A percentile compares a stretch with the other conserved stretches of the same genome.
Evolutionary conservation across 257 asterid species (phyloP).

Genomic region (Nicotiana otophora): DNA sequence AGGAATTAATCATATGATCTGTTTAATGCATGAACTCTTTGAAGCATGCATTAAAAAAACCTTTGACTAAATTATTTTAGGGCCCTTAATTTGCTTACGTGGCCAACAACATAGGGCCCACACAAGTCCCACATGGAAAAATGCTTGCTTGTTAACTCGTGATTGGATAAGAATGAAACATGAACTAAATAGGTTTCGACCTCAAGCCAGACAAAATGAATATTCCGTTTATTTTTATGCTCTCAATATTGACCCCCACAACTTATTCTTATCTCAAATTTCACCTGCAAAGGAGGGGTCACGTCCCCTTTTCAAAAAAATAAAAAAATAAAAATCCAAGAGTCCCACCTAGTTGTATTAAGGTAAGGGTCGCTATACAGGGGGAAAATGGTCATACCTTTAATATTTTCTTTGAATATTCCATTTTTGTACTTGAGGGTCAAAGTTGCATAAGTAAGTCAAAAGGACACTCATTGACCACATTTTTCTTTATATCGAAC

Average conservation of each 20-base stretch:
- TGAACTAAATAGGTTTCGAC: neutral
- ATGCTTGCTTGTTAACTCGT: slow-evolving; percentile 9
- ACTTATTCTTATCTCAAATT: slow-evolving; percentile 29
- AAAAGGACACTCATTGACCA: slow-evolving; percentile 15
- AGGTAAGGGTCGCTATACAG: neutral
- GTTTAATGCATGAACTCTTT: neutral
- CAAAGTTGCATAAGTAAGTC: slow-evolving; percentile 32
- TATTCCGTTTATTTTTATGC: slow-evolving; percentile 37
- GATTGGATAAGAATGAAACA: slow-evolving; percentile 22
- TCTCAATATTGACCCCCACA: slow-evolving; percentile 31
- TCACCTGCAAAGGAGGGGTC: slow-evolving; percentile 17
- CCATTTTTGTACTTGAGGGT: slow-evolving; percentile 48
- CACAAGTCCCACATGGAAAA: neutral
- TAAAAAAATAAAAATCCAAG: neutral
- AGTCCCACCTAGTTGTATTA: neutral
- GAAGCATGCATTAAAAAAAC: slow-evolving; percentile 9
- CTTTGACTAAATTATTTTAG: slow-evolving; percentile 12
- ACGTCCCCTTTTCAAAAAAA: slow-evolving; percentile 29
- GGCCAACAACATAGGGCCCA: neutral
- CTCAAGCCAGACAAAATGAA: slow-evolving; percentile 35
- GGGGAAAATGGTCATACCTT: slow-evolving; percentile 41
- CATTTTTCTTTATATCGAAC: slow-evolving; percentile 1
- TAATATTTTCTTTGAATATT: slow-evolving; percentile 53
- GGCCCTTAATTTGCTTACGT: slow-evolving; percentile 7
- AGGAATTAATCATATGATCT: neutral